A percentile compares a stretch with the other conserved stretches of the same genome.
Evolutionary conservation across 192 early-diverging fungal genomes (phyloP).

Genomic region (Chytriomyces hyalinus): DNA sequence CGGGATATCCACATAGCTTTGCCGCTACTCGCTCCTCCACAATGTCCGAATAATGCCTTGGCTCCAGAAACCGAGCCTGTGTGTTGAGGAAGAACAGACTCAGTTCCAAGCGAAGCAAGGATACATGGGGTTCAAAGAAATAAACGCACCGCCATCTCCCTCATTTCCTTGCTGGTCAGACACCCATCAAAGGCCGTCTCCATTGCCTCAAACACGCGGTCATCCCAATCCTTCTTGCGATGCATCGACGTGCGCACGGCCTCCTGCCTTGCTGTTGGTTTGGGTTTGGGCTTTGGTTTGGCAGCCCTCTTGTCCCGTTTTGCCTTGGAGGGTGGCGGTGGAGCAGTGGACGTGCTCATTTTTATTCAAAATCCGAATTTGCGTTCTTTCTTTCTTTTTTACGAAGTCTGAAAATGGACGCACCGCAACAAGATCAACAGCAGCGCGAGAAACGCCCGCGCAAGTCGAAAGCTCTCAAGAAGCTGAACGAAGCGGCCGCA

Average conservation of each 20-base stretch:
- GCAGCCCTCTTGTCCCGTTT: neutral
- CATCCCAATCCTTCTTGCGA: slow-evolving; percentile 42
- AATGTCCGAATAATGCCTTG: slow-evolving; percentile 10
- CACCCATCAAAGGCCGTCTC: slow-evolving; percentile 53
- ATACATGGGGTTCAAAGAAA: neutral
- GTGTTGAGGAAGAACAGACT: neutral
- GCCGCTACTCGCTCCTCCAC: slow-evolving; percentile 74
- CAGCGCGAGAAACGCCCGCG: neutral
- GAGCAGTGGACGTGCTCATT: too few species aligned
- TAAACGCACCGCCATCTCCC: slow-evolving; percentile 40
- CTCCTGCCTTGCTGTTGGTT: slow-evolving; percentile 9
- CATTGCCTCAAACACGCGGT: slow-evolving; percentile 48
- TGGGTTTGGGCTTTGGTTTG: neutral
- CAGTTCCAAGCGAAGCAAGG: neutral
- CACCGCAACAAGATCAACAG: too few species aligned
- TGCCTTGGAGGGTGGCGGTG: neutral
- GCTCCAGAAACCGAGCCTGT: slow-evolving; percentile 33
- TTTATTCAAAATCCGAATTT: too few species aligned
- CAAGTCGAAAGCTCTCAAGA: neutral
- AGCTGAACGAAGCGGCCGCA: neutral
- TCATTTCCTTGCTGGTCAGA: slow-evolving; percentile 41
- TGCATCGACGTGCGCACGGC: slow-evolving; percentile 18
- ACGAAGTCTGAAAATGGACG: too few species aligned
- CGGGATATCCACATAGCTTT: slow-evolving; percentile 81
- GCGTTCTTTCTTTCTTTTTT: too few species aligned